Evolutionary conservation across 805 yeast species (phyloP), one percentile per base, ranked within the genome.

Genomic region (Kluyveromyces dobzhanskii): DNA sequence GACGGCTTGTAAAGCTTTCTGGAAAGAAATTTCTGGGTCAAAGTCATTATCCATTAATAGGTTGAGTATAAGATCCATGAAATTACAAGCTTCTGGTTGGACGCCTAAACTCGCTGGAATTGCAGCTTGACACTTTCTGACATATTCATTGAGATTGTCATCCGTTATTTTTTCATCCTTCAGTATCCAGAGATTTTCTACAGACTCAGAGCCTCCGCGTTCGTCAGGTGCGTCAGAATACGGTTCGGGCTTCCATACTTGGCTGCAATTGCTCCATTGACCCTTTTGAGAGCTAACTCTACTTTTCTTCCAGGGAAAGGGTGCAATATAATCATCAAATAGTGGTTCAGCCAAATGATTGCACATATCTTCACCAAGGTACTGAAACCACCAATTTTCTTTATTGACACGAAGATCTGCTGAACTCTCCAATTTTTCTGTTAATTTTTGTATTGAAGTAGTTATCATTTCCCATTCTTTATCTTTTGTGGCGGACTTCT

Each of bases 131-230:
- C 88, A 79, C 14, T 61, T 59, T 4, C 64, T 58, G 13, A 88
- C 53, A 50, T 76, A 92, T 3, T 53, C 50, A 25, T 78, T 84
- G 5, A 82, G 57, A 19, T 48, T 42, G 32, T 62, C 59, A 4
- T 42, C 47, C 3, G 45, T 26, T 1, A 53, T 46, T 9, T 50
- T 54, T 1, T 49, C 41, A 1, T 51, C 44, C 25, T 57, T 58
- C 21, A 70, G 62, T 48, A 69, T 71, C 94, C 96, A 92, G 50
- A 80, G 59, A 5, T 85, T 59, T 0, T 78, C 72, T 17, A 70
- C 65, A 0, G 86, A 77, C 16, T 71, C 76, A 50, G 79, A 83
- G 3, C 74, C 77, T 1, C 97, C 97, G 50, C 97, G 70, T 51
- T 86, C 94, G 5, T 38, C 45, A 37, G 26, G 42, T 17, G 35